Evolutionary conservation across 2,329 filamentous ascomycete species (phyloP), one percentile per base, ranked within the genome.

Genomic region (Akanthomyces uredinophilus): DNA sequence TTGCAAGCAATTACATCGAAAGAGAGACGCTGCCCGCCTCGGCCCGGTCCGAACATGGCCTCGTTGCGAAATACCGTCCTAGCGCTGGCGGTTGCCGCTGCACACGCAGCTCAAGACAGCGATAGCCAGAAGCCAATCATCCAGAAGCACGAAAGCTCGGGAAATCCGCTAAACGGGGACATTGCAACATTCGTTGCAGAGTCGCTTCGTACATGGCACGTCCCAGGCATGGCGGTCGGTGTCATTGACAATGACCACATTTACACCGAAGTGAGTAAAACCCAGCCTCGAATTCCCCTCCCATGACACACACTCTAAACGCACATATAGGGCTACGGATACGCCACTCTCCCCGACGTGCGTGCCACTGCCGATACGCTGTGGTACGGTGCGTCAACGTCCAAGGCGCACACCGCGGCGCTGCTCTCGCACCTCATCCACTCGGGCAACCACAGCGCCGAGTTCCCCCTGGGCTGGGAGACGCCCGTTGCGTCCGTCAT

Each of bases 341-440:
- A 64, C 29, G 69, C 72, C 16, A 70, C 66, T 0, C 32, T 72
- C 18, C 71, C 65, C 64, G 79, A 77, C 74, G 75, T 37, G 73
- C 76, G 64, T 70, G 79, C 64, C 64, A 77, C 66, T 67, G 74
- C 57, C 63, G 72, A 80, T 35, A 85, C 83, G 0, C 73, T 86
- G 3, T 86, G 82, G 72, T 83, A 81, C 63, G 76, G 75, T 2
- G 85, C 78, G 2, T 85, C 82, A 47, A 84, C 78, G 1, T 84
- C 82, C 22, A 87, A 87, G 68, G 79, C 82, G 2, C 78, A 83
- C 52, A 81, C 79, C 0, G 77, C 80, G 1, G 82, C 82, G 1
- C 74, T 76, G 0, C 69, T 87, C 3, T 69, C 85, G 1, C 76
- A 79, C 1, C 68, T 83, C 2, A 76, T 86, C 8, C 72, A 84